Evolutionary conservation across 306 rosid genomes (phyloP), one percentile per base, ranked within the genome.

Genomic region (Dryas octopetala): DNA sequence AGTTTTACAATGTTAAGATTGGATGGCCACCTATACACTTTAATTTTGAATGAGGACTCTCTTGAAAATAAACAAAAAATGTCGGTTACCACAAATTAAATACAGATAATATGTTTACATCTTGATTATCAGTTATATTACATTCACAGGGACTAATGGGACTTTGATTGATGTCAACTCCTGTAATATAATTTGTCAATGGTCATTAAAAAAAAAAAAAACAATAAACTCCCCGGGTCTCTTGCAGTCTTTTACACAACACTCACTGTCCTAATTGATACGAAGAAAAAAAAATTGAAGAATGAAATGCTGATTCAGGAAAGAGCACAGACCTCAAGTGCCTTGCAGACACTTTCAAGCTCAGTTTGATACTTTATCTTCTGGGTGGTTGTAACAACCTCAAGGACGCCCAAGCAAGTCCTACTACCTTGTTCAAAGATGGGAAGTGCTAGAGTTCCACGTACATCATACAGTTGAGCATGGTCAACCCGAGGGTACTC

Each of bases 361-460:
- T 92, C 96, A 23, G 82, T 76, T 54, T 88, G 83, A 82, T 89
- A 92, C 78, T 81, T 88, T 71, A 86, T 82, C 81, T 88, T 86
- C 80, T 76, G 96, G 28, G 87, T 70, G 64, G 96, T 91, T 86
- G 81, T 88, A 62, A 96, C 96, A 81, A 92, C 91, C 85, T 96
- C 99, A 78, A 96, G 77, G 74, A 96, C 99, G 6, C 97, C 99
- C 74, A 96, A 80, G 85, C 99, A 96, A 85, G 43, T 79, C 81
- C 73, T 83, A 77, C 93, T 85, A 57, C 87, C 93, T 73, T 81
- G 87, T 82, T 92, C 97, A 84, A 96, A 92, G 46, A 96, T 50
- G 0, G 99, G 99, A 75, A 96, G 87, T 6, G 97, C 99, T 47
- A 96, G 79, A 68, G 96, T 83, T 78, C 98, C 99, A 13, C 97